phyloP scores from a whole-genome alignment of 1,139 yeast genomes.

The Diutina sp. region DNA sequence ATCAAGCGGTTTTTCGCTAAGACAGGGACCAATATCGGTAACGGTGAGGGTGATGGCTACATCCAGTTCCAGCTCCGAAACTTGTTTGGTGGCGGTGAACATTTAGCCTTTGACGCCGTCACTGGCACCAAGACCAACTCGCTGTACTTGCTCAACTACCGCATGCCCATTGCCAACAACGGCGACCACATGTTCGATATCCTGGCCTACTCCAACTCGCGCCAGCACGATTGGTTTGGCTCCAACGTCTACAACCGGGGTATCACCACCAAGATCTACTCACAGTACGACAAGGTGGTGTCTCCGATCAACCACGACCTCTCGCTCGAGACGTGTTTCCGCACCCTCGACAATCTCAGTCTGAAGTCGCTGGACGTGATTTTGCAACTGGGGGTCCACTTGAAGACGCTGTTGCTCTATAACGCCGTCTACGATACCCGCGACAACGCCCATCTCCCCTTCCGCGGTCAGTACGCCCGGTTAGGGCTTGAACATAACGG shows the following conservation, averaged over 20 bases:
- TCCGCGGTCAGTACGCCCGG: constrained; percentile 41
- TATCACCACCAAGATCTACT: constrained; percentile 35
- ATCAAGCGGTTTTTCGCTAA: constrained; percentile 59
- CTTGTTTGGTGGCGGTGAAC: constrained; percentile 83
- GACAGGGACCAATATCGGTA: constrained; percentile 91
- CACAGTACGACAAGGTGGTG: constrained; percentile 12
- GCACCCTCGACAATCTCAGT: constrained; percentile 39
- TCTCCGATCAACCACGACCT: constrained; percentile 39
- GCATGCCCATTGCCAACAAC: constrained; percentile 46
- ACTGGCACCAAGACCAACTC: constrained; percentile 72
- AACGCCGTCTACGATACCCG: constrained; percentile 43
- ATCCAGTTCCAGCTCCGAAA: constrained; percentile 65
- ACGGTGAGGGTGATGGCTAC: constrained; percentile 92
- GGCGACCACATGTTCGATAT: constrained; percentile 43
- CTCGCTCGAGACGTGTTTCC: constrained; percentile 50
- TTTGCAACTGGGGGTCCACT: constrained; percentile 43
- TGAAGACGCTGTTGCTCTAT: constrained; percentile 46
- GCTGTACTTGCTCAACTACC: constrained; percentile 51
- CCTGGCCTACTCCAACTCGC: constrained; percentile 41
- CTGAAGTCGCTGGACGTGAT: constrained; percentile 22
- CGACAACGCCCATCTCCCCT: constrained; percentile 42
- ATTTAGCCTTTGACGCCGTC: constrained; percentile 59
- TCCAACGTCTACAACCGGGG: constrained; percentile 54
- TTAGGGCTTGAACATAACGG: constrained; percentile 39
- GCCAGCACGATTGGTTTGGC: constrained; percentile 56